phyloP scores from a whole-genome alignment of 192 early-diverging fungal species.

The Oehlia diaphana region DNA sequence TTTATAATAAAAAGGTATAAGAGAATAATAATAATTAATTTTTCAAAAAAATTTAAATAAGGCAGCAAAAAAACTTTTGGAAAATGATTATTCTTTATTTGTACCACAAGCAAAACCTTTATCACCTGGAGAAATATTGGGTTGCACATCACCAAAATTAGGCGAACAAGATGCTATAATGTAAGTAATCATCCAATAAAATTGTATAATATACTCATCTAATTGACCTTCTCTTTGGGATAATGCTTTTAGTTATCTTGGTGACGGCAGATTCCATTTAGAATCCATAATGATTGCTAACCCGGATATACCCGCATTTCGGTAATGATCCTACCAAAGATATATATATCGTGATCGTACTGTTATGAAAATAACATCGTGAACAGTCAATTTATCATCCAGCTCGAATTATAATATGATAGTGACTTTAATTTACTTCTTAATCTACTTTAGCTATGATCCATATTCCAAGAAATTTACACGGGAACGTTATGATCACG shows the following conservation, averaged over 20 bases:
- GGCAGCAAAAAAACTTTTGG: constrained; percentile 59
- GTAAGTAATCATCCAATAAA: constrained; percentile 36
- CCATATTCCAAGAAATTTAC: constrained; percentile 93
- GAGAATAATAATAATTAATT: background rate
- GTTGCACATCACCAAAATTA: constrained; percentile 91
- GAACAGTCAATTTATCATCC: no score
- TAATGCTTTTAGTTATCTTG: constrained; percentile 55
- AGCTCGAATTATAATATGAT: no score
- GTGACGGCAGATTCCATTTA: constrained; percentile 97
- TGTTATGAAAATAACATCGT: background rate
- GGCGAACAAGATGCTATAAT: constrained; percentile 74
- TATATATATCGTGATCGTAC: background rate
- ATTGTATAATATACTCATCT: background rate
- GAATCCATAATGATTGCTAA: constrained; percentile 99
- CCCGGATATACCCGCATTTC: constrained; percentile 83
- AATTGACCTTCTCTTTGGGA: background rate
- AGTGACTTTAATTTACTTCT: background rate
- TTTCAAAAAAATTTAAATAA: background rate
- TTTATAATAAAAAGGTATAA: background rate
- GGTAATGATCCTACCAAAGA: constrained; percentile 38
- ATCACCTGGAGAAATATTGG: constrained; percentile 93
- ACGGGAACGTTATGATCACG: constrained; percentile 90
- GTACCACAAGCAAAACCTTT: constrained; percentile 95
- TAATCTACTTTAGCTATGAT: constrained; percentile 64
- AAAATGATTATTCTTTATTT: constrained; percentile 62